Percentiles rank a stretch among this genome's conserved stretches.
phyloP scores from a whole-genome alignment of 2,329 filamentous ascomycete genomes.

The Cercospora janseana region DNA sequence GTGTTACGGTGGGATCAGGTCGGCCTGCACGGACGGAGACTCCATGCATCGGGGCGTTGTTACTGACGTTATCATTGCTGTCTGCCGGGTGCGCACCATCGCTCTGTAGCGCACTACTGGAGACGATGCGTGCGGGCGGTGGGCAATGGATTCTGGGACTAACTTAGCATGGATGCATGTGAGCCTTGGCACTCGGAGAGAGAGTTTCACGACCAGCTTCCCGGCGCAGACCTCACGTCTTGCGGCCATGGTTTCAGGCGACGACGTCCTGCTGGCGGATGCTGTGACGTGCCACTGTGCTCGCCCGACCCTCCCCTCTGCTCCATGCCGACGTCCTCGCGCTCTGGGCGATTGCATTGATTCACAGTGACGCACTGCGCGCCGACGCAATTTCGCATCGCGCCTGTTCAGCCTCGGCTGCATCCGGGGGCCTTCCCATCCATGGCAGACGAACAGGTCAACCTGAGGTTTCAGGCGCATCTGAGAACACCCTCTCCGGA shows the following conservation, averaged over 20 bases:
- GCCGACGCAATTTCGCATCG: background rate
- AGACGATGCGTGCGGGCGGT: too few species aligned
- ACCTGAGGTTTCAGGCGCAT: slow-evolving; percentile 30
- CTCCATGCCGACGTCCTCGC: background rate
- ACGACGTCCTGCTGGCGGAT: background rate
- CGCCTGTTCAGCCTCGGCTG: slow-evolving; percentile 24
- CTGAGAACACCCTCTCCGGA: slow-evolving; percentile 34
- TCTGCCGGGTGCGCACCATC: too few species aligned
- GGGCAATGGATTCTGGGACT: too few species aligned
- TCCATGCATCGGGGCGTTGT: too few species aligned
- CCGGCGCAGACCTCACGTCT: background rate
- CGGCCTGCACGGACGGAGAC: too few species aligned
- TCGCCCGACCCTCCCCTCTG: background rate
- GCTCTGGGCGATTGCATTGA: background rate
- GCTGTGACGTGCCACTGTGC: background rate
- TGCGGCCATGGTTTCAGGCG: background rate
- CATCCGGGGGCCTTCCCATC: slow-evolving; percentile 10
- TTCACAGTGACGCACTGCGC: background rate
- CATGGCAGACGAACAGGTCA: slow-evolving; percentile 24
- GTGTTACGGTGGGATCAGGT: too few species aligned
- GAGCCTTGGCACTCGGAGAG: background rate
- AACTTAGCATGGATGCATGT: slow-evolving; percentile 2
- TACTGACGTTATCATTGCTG: too few species aligned
- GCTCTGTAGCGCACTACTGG: too few species aligned
- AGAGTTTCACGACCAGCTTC: background rate